These are phyloP conservation scores for Neofusicoccum umdonicola DNA, from an alignment of 2,329 filamentous ascomycete genomes.

Conservation along the genomic window DNA sequence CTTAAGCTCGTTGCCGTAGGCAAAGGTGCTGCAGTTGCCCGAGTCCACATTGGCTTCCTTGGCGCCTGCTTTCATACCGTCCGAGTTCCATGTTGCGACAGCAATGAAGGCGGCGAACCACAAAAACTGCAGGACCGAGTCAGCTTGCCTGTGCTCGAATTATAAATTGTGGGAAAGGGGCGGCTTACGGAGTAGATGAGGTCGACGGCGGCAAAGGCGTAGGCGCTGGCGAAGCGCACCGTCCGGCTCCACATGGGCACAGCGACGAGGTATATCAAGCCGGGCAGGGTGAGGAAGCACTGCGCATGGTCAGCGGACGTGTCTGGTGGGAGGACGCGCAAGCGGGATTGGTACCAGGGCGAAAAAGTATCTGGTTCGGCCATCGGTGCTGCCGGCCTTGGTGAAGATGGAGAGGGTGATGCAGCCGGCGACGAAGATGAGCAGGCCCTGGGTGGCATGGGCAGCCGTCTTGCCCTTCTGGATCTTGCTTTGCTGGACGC, in stretches of 20 bases:
- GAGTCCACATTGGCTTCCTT: slow-evolving; percentile 39
- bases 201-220: slow-evolving; percentile 58
- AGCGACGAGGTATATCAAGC: slow-evolving; percentile 58
- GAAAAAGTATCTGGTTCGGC: slow-evolving; percentile 57
- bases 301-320: slow-evolving; percentile 27
- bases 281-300: slow-evolving; percentile 60
- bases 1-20: slow-evolving; percentile 54
- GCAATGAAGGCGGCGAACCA: slow-evolving; percentile 61
- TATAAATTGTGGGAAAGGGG: background rate
- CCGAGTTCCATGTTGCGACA: slow-evolving; percentile 55
- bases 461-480: slow-evolving; percentile 57
- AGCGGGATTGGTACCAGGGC: slow-evolving; percentile 48
- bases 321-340: background rate
- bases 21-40: slow-evolving; percentile 55
- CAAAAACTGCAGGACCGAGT: slow-evolving; percentile 39
- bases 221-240: slow-evolving; percentile 58
- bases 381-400: slow-evolving; percentile 53
- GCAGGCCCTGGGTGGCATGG: slow-evolving; percentile 53
- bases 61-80: slow-evolving; percentile 53
- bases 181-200: slow-evolving; percentile 43
- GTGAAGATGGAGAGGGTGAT: slow-evolving; percentile 59
- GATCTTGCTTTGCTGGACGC: slow-evolving; percentile 35
- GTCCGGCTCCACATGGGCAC: slow-evolving; percentile 61
- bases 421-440: slow-evolving; percentile 59
- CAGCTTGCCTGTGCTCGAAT: background rate